These are phyloP conservation scores for Ichthyophthirius multifiliis DNA, from an alignment of 169 alveolate species.

Conservation along the genomic window DNA sequence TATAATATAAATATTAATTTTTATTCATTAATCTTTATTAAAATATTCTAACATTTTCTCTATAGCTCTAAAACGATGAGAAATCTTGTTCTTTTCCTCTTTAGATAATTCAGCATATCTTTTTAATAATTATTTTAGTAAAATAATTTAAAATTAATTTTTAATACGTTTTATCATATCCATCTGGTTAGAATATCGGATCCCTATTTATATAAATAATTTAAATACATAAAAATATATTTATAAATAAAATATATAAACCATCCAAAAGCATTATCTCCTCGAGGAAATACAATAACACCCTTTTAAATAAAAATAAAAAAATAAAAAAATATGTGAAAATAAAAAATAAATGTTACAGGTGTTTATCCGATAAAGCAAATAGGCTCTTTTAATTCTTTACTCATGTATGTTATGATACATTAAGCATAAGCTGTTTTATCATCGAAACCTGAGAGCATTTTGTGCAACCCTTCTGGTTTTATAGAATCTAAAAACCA, in stretches of 20 bases:
- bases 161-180: conserved; percentile 61
- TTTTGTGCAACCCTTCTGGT: conserved; percentile 85
- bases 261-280: conserved; percentile 82
- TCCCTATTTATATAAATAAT: conserved; percentile 68
- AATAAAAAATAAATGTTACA: background rate
- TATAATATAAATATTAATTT: too few relatives aligned
- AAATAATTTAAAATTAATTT: background rate
- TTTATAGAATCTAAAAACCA: conserved; percentile 87
- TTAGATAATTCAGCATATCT: conserved; percentile 84
- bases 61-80: conserved; percentile 87
- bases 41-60: conserved; percentile 63
- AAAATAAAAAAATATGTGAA: background rate
- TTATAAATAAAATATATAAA: background rate
- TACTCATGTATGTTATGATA: conserved; percentile 77
- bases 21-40: too few relatives aligned
- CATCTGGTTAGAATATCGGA: conserved; percentile 88
- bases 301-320: conserved; percentile 43
- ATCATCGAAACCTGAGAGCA: conserved; percentile 85
- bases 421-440: conserved; percentile 87
- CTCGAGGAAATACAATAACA: conserved; percentile 84
- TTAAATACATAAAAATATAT: background rate
- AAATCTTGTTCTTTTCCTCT: conserved; percentile 78
- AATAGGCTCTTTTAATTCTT: conserved; percentile 70
- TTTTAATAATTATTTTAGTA: background rate
- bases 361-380: conserved; percentile 78